Evolutionary conservation across 2,329 filamentous ascomycete species (phyloP), one percentile per base, ranked within the genome.

Genomic region (Myriosclerotinia curreyana): DNA sequence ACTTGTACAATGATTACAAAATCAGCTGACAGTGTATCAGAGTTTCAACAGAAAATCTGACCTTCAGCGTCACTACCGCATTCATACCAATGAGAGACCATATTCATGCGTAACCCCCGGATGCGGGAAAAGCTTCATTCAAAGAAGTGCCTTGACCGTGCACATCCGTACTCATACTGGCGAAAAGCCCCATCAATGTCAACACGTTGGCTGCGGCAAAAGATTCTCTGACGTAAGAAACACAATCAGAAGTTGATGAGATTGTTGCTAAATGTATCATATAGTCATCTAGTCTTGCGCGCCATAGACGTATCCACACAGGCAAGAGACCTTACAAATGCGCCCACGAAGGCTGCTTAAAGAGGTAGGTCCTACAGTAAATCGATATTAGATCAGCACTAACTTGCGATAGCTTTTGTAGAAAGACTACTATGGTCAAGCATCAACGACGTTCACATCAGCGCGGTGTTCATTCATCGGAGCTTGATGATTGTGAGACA

Each of bases 41-140:
- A 87, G 84, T 76, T 90, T 90, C 79, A 89, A 89, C 76, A 81
- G 87, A 71, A 89, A 89, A 75, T 89, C 87, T 22, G 87, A 89
- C 71, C 77, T 90, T 66, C 86, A 88, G 72, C 81, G 87, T 72
- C 87, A 90, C 72, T 87, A 87, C 72, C 82, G 87, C 67, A 90
- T 89, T 72, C 87, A 90, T 75, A 90, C 87, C 62, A 89, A 89
- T 72, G 86, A 89, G 75, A 79, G 86, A 25, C 87, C 87, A 12
- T 89, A 88, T 73, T 79, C 81, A 38, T 90, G 86, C 76, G 78
- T 78, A 63, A 82, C 79, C 11, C 79, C 80, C 11, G 83, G 82
- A 7, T 90, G 87, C 72, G 84, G 84, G 52, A 89, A 90, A 77
- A 86, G 84, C 75, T 90, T 90, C 74, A 89, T 89, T 68, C 87